Base-by-base conservation (phyloP, 169 alveolate species). In the Plasmodium fragile region DNA sequence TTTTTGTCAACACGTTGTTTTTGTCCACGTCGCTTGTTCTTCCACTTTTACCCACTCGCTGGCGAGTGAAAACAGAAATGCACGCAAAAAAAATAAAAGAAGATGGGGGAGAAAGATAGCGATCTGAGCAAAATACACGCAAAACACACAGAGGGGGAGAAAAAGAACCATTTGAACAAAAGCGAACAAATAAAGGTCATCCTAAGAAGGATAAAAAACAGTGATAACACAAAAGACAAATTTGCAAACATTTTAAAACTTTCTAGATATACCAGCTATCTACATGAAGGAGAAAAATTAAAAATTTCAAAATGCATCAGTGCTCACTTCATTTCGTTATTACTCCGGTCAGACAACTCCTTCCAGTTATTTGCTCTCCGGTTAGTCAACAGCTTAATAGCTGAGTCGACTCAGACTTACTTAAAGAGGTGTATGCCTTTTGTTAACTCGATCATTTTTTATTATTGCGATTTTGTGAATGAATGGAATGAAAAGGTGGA, bases 201-300 rank as follows among this genome's bases (percentile, higher is more conserved):
- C 59, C 82, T 91, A 10, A 70, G 73, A 70, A 91, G 52, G 28
- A 91, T 91, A 73, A 69, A 43, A 30, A 82, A 91, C 32, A 75
- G 94, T 81, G 92, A 91, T 5, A 91, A 91, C 65, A 69, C 92
- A 41, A 81, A 91, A 70, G 75, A 79, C 39, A 91, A 91, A 81
- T 91, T 91, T 77, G 39, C 28, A 11, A 81, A 81, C 71, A 91
- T 91, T 91, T 43, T 91, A 91, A 80, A 80, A 22, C 43, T 91
- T 34, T 43, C 92, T 13, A 81, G 72, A 79, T 32, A 79, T 59
- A 81, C 59, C 22, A 91, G 75, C 32, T 72, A 70, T 43, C 39
- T 91, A 69, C 36, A 69, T 32, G 84, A 79, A 81, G 41, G 65
- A 41, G 94, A 91, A 70, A 91, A 91, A 91, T 16, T 80, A 32